Evolutionary conservation across 148 eudicot species (phyloP).

Genomic region (Gaultheria prostrata): DNA sequence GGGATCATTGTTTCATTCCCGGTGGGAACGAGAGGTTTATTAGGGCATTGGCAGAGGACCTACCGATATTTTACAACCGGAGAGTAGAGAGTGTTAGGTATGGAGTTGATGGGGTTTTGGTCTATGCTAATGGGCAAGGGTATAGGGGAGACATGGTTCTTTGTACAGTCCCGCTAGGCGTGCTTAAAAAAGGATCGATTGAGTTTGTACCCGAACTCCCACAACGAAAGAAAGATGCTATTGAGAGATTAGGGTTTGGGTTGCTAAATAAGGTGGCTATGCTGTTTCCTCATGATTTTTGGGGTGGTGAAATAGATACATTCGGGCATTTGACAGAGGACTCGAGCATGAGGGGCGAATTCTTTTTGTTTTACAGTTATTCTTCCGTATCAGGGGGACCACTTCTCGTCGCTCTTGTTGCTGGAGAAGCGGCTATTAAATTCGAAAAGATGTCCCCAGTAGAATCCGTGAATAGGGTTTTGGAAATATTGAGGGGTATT

Average conservation of each 20-base stretch:
- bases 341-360: conserved; percentile 81
- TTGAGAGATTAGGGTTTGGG: conserved; percentile 85
- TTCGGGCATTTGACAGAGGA: conserved; percentile 87
- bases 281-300: conserved; percentile 87
- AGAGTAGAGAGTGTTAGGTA: conserved; percentile 61
- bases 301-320: conserved; percentile 96
- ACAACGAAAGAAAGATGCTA: conserved; percentile 68
- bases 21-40: conserved; percentile 93
- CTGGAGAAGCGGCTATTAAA: conserved; percentile 90
- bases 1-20: conserved; percentile 94
- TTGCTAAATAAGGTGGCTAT: conserved; percentile 93
- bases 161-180: conserved; percentile 88
- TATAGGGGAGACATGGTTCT: conserved; percentile 86
- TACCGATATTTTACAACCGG: conserved; percentile 66
- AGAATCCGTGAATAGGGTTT: conserved; percentile 67
- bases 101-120: conserved; percentile 79
- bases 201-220: conserved; percentile 88
- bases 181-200: conserved; percentile 67
- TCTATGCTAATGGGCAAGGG: conserved; percentile 68
- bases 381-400: conserved; percentile 92
- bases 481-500: conserved; percentile 78
- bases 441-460: conserved; percentile 80
- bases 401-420: conserved; percentile 86
- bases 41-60: conserved; percentile 75
- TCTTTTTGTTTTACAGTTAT: conserved; percentile 89